phyloP scores from a whole-genome alignment of 768 basidiomycete species.

The Pisolithus orientalis region DNA sequence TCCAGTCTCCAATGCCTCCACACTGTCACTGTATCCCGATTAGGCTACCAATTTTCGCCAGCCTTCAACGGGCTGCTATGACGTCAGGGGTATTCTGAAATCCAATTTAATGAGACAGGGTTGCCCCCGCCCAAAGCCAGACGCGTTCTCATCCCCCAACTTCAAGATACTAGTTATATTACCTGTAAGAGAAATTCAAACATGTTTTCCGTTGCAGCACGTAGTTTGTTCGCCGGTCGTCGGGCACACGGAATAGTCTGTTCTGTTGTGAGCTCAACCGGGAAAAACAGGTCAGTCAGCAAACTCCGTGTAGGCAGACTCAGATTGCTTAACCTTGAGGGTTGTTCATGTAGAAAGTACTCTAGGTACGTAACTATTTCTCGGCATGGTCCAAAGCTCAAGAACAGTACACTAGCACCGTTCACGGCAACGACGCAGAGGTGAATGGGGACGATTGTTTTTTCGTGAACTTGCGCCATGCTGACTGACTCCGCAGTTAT shows the following conservation, averaged over 20 bases:
- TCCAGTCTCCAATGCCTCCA: no score
- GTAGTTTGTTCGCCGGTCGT: background rate
- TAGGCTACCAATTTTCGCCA: background rate
- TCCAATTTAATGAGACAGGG: background rate
- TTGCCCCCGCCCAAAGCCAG: no score
- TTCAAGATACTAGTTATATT: no score
- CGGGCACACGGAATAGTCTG: no score
- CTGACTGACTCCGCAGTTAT: constrained; percentile 25
- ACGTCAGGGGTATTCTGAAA: background rate
- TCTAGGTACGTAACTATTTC: constrained; percentile 18
- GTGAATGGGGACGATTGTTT: constrained; percentile 21
- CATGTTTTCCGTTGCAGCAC: background rate
- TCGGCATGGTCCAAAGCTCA: constrained; percentile 2
- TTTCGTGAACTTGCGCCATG: background rate
- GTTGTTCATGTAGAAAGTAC: constrained; percentile 10
- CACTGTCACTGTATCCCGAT: background rate
- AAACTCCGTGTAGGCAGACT: no score
- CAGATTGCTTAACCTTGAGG: no score
- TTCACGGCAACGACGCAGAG: constrained; percentile 55
- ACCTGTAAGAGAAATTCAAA: background rate
- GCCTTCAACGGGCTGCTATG: background rate
- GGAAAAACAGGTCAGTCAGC: background rate
- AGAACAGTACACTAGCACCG: constrained; percentile 30
- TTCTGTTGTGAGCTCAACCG: background rate
- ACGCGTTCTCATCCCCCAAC: no score